phyloP scores from a whole-genome alignment of 139 green algal genomes.

The Pycnococcus provasolii region DNA sequence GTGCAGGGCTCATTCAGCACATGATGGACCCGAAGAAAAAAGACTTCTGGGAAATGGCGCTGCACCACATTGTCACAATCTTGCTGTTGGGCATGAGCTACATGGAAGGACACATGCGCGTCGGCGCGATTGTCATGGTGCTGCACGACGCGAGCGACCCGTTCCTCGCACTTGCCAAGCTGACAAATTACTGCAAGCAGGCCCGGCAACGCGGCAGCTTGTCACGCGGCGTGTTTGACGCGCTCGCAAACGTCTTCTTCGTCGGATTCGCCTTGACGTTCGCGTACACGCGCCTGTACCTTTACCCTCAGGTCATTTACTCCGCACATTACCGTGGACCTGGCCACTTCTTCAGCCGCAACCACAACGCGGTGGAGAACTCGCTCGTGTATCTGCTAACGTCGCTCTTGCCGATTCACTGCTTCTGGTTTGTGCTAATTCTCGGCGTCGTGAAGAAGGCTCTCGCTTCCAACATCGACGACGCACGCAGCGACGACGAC shows the following conservation, averaged over 20 bases:
- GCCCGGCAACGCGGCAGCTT: not conserved
- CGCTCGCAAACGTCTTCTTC: not conserved
- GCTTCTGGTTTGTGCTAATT: not conserved
- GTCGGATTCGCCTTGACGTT: not conserved
- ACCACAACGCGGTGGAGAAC: not conserved
- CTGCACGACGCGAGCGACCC: slow-evolving; percentile 12
- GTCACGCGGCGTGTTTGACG: no score
- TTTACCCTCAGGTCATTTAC: not conserved
- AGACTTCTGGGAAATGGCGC: slow-evolving; percentile 11
- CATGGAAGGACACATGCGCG: not conserved
- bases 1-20: no score
- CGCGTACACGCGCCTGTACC: not conserved
- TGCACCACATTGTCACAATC: slow-evolving; percentile 9
- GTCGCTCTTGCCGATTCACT: not conserved
- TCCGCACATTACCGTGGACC: no score
- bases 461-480: no score
- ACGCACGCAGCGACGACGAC: no score
- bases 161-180: slow-evolving; percentile 2
- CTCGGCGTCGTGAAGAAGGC: not conserved
- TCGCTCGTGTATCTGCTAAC: not conserved
- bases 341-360: no score
- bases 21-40: not conserved
- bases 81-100: slow-evolving; percentile 8
- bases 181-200: slow-evolving; percentile 6
- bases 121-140: slow-evolving; percentile 1